A percentile compares a stretch with the other conserved stretches of the same genome.
Conservation (phyloP, 495 filamentous ascomycete species). For the Copromyces sp. region DNA sequence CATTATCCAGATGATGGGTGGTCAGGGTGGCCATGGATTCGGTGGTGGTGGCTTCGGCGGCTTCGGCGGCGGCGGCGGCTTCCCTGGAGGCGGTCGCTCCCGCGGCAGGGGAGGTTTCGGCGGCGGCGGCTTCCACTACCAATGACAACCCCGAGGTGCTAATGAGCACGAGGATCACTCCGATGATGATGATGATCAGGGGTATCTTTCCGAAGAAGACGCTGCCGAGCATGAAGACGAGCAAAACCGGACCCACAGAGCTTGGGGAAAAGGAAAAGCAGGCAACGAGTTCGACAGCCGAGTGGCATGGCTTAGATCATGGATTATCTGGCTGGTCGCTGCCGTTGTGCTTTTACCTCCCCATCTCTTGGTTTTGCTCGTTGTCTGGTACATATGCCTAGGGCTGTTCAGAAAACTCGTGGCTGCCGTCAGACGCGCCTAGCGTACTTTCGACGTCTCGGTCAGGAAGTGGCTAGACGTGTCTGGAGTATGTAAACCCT, state of each 20-base stretch:
- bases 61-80: conserved; percentile 35
- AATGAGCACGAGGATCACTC: conserved; percentile 9
- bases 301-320: not conserved
- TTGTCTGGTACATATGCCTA: conserved; percentile 19
- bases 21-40: conserved; percentile 35
- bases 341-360: conserved; percentile 29
- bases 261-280: conserved; percentile 18
- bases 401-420: conserved; percentile 7
- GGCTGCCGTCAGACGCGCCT: not conserved
- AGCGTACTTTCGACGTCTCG: not conserved
- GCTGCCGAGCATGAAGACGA: conserved; percentile 7
- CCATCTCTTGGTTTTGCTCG: conserved; percentile 18
- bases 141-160: conserved; percentile 33
- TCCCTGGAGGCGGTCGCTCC: conserved; percentile 30
- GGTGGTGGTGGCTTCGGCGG: conserved; percentile 20
- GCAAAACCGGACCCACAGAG: conserved; percentile 8
- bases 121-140: conserved; percentile 34
- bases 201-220: conserved; percentile 9
- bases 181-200: conserved; percentile 2
- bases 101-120: conserved; percentile 27
- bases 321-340: conserved; percentile 15
- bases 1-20: conserved; percentile 60
- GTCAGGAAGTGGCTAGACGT: not conserved
- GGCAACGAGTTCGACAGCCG: conserved; percentile 19
- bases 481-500: not conserved